Evolutionary conservation across 495 filamentous ascomycete genomes (phyloP).

Genomic region (Alectoria sarmentosa): DNA sequence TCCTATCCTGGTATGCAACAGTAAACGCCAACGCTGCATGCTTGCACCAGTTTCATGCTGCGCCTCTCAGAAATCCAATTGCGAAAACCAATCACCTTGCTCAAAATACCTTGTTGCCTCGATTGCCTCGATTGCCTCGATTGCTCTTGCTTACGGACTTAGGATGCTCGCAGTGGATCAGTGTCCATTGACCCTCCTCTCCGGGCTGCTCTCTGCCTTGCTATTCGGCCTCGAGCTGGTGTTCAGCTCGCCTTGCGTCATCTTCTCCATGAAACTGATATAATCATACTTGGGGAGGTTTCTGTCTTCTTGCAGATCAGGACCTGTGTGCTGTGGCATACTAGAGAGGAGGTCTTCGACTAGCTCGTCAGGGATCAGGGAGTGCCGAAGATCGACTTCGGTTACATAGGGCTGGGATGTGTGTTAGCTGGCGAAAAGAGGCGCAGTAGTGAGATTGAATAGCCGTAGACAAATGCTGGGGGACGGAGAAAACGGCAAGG

Average conservation of each 20-base stretch:
- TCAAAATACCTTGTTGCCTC: not conserved
- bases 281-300: conserved; percentile 82
- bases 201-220: not conserved
- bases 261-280: conserved; percentile 83
- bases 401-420: conserved; percentile 75
- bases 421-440: not conserved
- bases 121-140: not conserved
- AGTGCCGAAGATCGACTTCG: conserved; percentile 91
- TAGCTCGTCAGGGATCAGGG: conserved; percentile 87
- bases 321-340: conserved; percentile 74
- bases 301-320: conserved; percentile 70
- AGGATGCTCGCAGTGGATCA: not conserved
- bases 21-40: conserved; percentile 6
- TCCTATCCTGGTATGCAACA: not conserved
- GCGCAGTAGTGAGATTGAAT: not conserved
- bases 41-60: not conserved
- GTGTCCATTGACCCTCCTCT: conserved; percentile 1
- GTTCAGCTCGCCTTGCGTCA: conserved; percentile 36
- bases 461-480: not conserved
- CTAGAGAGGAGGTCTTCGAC: conserved; percentile 85
- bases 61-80: not conserved
- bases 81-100: not conserved
- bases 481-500: not conserved
- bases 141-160: too few species aligned
- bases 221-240: not conserved